Evolutionary conservation across 2,329 filamentous ascomycete genomes (phyloP), one percentile per base, ranked within the genome.

Genomic region (Pseudogymnoascus sp.): DNA sequence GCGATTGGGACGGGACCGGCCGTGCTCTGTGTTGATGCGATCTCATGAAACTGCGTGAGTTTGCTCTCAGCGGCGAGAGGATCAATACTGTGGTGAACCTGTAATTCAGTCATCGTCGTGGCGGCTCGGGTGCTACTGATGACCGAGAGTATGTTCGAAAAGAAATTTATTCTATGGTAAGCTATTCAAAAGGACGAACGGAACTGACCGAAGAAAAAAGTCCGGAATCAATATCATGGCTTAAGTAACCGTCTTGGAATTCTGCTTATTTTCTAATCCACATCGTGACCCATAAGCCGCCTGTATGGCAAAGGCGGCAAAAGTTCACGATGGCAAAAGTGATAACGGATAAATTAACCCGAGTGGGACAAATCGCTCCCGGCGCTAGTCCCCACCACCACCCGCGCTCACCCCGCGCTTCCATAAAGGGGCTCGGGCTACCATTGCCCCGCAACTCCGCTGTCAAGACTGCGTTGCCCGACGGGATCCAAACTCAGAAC

Each of bases 161-260:
- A 12, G 28, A 33, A 33, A 25, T 16, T 11, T 54, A 18, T 54
- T 33, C 25, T 54, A 54, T 54, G 6, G 25, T 8, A 54, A 54
- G 25, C 47, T 33, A 18, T 54, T n/a, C 47, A 18, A 33, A 54
- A 25, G 22, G 28, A 33, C 5, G 28, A 54, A 7, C 28, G 4
- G 1, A n/a, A 3, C 28, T 54, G 47, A 16, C 3, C n/a, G 16
- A 12, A 7, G n/a, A 28, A 54, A 28, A 14, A 12, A 33, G 25
- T 7, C 47, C 28, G 28, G 5, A 7, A 18, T n/a, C 28, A 33
- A 6, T 33, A 6, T 33, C 47, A 54, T 33, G 9, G 4, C 12
- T 54, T 54, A 54, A 54, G 47, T 33, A 54, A 12, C n/a, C 28
- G 11, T 54, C 25, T 54, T 54, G n/a, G n/a, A 54, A 54, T 14